Base-by-base conservation (phyloP, 1,284 basidiomycete genomes). In the Trichosporon asahii region DNA sequence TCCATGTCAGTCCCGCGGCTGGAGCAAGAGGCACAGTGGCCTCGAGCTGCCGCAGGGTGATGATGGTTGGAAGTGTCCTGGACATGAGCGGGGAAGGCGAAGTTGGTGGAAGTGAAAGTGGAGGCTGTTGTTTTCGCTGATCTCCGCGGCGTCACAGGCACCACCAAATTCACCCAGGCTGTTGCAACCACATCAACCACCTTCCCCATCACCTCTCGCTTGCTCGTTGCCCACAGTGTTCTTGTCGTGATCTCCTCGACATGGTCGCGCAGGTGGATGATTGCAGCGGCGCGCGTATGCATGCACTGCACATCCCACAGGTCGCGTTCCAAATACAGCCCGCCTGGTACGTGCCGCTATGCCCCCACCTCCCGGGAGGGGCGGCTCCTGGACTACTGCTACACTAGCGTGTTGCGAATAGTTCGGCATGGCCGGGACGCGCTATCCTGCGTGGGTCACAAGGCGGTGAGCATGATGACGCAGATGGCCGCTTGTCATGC, bases 1-100 rank as follows among this genome's bases (percentile, higher is more conserved):
- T 80, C 79, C 80, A 83, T 11, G 75, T 44, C 1, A 81, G 63
- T 66, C 65, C 69, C 55, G 12, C 64, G 31, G 49, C 29, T 21
- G 21, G 67, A 35, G 33, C 64, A 31, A 31, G 65, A 60, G 64
- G 64, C 53, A 35, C 64, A 33, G n/a, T 65, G 33, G 63, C 64
- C 55, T 53, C 67, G 33, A 53, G 64, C 21, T 25, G 64, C 21
- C 57, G 57, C 27, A 33, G 57, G 11, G 57, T 61, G 25, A 68
- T 3, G 25, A 68, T 44, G 11, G 53, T 65, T 21, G 67, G 67
- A 4, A 68, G 64, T 18, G 64, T 65, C 49, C 67, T 63, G 18
- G 49, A 65, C 57, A 61, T 61, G 57, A 27, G 18, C 57, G 57
- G 15, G 55, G 55, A 60, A 29, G 27, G 57, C 57, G 57, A 61